Evolutionary conservation across 306 rosid species (phyloP).

Genomic region (Quercus engelmannii): DNA sequence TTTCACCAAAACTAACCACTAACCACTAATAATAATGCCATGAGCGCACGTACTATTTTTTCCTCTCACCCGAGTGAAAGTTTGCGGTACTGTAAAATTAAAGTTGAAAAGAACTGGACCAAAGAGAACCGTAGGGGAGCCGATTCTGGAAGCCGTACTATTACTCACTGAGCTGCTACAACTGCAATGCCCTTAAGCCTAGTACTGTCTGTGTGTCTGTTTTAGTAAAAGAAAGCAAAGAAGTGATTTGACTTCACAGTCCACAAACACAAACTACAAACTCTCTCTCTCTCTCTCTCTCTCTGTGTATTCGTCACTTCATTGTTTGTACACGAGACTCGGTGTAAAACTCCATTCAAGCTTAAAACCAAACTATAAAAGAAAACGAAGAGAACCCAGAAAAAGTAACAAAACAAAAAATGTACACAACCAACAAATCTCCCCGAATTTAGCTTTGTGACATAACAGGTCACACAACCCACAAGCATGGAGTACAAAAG

Average conservation of each 20-base stretch:
- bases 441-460: background rate
- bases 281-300: background rate
- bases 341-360: background rate
- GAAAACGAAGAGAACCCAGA: background rate
- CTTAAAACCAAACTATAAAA: too few species aligned
- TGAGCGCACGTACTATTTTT: too few species aligned
- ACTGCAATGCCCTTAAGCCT: background rate
- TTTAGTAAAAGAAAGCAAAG: background rate
- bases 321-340: background rate
- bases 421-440: background rate
- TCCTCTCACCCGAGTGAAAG: too few species aligned
- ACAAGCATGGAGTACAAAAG: conserved; percentile 80
- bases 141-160: background rate
- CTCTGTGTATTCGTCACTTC: background rate
- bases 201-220: background rate
- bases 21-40: too few species aligned
- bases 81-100: too few species aligned
- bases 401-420: background rate
- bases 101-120: background rate
- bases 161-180: background rate
- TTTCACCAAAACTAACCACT: too few species aligned
- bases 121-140: background rate
- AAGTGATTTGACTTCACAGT: background rate
- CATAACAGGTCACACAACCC: background rate
- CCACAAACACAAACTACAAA: background rate